Percentiles rank a stretch among this genome's conserved stretches.
phyloP scores from a whole-genome alignment of 148 eudicot species.

The Cornus kousa region DNA sequence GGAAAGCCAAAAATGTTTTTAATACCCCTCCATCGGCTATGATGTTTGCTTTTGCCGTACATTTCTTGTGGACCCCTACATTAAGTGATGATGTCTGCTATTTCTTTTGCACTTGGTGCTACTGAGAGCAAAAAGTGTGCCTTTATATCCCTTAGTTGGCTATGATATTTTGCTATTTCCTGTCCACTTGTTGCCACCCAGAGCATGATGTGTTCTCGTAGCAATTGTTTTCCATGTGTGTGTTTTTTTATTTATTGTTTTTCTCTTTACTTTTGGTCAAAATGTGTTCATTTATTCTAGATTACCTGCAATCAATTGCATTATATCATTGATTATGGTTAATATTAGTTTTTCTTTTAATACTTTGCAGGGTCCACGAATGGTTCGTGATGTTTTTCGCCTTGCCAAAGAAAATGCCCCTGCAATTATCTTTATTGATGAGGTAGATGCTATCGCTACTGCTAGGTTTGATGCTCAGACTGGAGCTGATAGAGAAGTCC shows the following conservation, averaged over 20 bases:
- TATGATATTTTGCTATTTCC: too few species aligned
- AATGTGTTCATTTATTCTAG: not conserved
- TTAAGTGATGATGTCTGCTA: not conserved
- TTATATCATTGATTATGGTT: not conserved
- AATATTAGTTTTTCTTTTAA: not conserved
- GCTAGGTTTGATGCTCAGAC: slow-evolving; percentile 99
- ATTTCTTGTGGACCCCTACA: not conserved
- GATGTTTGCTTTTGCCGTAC: not conserved
- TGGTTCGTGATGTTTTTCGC: slow-evolving; percentile 98
- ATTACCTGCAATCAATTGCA: not conserved
- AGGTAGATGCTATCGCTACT: slow-evolving; percentile 93
- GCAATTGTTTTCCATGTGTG: not conserved
- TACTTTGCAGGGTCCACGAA: slow-evolving; percentile 68
- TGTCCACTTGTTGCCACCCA: too few species aligned
- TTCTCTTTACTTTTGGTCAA: not conserved
- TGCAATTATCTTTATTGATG: slow-evolving; percentile 92
- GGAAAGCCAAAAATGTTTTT: too few species aligned
- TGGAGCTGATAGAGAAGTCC: slow-evolving; percentile 98
- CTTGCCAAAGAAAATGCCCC: slow-evolving; percentile 98
- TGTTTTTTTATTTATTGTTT: not conserved
- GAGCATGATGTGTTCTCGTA: too few species aligned
- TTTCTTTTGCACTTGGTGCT: not conserved
- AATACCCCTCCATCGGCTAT: too few species aligned
- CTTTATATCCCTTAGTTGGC: too few species aligned
- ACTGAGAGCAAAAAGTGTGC: not conserved